Base-by-base conservation (phyloP, 1,139 yeast genomes). In the Debaryomyces coudertii region DNA sequence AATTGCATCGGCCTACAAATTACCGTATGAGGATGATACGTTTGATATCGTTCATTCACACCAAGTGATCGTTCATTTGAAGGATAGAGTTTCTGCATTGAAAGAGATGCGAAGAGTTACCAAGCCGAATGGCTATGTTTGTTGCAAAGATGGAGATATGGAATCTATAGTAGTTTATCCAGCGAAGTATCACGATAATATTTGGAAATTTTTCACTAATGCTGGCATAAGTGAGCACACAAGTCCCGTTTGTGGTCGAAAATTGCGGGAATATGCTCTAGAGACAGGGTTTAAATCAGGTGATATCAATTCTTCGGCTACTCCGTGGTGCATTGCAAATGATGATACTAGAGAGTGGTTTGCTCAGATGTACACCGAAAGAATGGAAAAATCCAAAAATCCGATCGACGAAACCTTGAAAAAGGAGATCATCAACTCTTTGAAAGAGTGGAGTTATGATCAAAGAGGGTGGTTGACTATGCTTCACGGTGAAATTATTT, bases 31-130 rank as follows among this genome's bases (percentile, higher is more conserved):
- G 3, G 76, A 73, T 50, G 54, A 67, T 37, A 46, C 65, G 2
- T 73, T 73, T 52, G 78, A 73, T 46, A 52, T 73, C 14, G 73
- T 71, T 2, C 63, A 61, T 53, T 62, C 70, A 15, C 76, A 69
- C 49, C 77, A 72, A 50, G 76, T 72, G 2, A 47, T 72, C 11
- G 58, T 71, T 34, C 77, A 73, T 47, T 54, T 72, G 40, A 56
- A 57, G 18, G 68, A 69, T 41, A 75, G 73, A 1, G 58, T 62
- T 4, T 23, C 33, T 4, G 68, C 65, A 0, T 53, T 75, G 22
- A 49, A 54, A 12, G 79, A 75, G 45, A 45, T 72, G 23, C 46
- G 49, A 36, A 56, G 80, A 35, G 65, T 73, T 4, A 55, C 69
- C 22, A 66, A 68, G 47, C 73, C 74, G 1, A 68, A 68, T 7